Percentiles rank a stretch among this genome's conserved stretches.
Evolutionary conservation across 495 filamentous ascomycete genomes (phyloP).

Genomic region (Neurospora africana): DNA sequence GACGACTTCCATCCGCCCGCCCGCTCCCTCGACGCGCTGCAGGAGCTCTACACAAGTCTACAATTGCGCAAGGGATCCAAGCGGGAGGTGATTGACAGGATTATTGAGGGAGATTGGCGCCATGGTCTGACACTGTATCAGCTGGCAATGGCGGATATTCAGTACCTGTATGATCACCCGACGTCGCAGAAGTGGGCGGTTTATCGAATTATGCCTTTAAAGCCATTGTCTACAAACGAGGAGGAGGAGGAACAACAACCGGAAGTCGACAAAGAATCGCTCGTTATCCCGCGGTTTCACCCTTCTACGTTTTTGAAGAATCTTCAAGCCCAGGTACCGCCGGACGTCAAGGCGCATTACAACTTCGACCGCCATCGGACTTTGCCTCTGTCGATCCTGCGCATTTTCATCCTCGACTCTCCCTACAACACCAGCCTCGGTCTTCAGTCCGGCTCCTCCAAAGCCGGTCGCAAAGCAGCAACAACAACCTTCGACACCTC

Average conservation of each 20-base stretch:
- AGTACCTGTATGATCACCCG: conserved; percentile 68
- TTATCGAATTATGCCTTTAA: conserved; percentile 43
- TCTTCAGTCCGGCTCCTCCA: conserved; percentile 47
- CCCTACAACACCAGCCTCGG: conserved; percentile 51
- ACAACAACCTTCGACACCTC: conserved; percentile 40
- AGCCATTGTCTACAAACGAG: conserved; percentile 20
- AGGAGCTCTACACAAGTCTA: conserved; percentile 47
- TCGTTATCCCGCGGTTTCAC: conserved; percentile 60
- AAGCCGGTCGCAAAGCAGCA: conserved; percentile 30
- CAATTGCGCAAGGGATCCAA: conserved; percentile 53
- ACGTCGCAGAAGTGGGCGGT: conserved; percentile 65
- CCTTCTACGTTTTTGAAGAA: conserved; percentile 61
- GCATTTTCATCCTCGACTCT: conserved; percentile 63
- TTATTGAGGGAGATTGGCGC: conserved; percentile 74
- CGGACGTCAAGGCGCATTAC: conserved; percentile 72
- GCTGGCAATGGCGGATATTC: conserved; percentile 69
- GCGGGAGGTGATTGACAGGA: conserved; percentile 64
- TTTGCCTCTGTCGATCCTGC: conserved; percentile 57
- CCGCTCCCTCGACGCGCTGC: conserved; percentile 48
- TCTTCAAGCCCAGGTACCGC: conserved; percentile 60
- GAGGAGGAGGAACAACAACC: conserved; percentile 13
- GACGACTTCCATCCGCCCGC: conserved; percentile 52
- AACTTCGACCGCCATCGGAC: conserved; percentile 53
- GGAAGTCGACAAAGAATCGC: conserved; percentile 31
- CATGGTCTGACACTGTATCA: conserved; percentile 67